phyloP scores from a whole-genome alignment of 202 grass and related monocot genomes.

The Miscanthus sacchariflorus region DNA sequence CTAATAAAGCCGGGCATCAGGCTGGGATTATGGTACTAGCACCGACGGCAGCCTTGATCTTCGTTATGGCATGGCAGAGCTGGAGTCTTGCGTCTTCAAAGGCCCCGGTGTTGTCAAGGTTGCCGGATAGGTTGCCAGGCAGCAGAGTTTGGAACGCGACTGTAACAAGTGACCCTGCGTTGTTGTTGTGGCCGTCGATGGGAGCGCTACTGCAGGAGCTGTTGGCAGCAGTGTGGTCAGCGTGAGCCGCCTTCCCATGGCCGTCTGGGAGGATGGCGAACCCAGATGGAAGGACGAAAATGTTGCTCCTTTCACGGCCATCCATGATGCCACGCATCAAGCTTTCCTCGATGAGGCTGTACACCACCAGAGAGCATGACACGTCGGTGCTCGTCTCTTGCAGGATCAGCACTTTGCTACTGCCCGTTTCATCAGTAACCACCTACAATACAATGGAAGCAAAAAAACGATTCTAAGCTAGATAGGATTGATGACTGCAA shows the following conservation, averaged over 20 bases:
- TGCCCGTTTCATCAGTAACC: conserved; percentile 3
- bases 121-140: conserved; percentile 1
- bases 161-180: conserved; percentile 51
- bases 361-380: conserved; percentile 56
- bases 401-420: conserved; percentile 57
- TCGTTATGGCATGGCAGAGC: conserved; percentile 54
- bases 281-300: conserved; percentile 65
- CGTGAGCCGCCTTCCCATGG: background rate
- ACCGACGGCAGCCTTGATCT: conserved; percentile 55
- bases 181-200: background rate
- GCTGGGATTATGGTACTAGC: background rate
- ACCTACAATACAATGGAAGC: conserved; percentile 22
- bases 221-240: background rate
- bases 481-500: background rate
- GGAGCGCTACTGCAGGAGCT: background rate
- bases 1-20: conserved; percentile 7
- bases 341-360: conserved; percentile 47
- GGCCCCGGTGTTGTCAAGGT: background rate
- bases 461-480: too few relatives aligned
- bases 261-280: conserved; percentile 81
- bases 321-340: conserved; percentile 54
- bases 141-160: conserved; percentile 48
- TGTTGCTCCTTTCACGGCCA: conserved; percentile 39
- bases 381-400: conserved; percentile 55
- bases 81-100: conserved; percentile 47